Percentiles rank a stretch among this genome's conserved stretches.
These are phyloP conservation scores for Metarhizium rileyi DNA, from an alignment of 2,329 filamentous ascomycete genomes.

Conservation along the genomic window DNA sequence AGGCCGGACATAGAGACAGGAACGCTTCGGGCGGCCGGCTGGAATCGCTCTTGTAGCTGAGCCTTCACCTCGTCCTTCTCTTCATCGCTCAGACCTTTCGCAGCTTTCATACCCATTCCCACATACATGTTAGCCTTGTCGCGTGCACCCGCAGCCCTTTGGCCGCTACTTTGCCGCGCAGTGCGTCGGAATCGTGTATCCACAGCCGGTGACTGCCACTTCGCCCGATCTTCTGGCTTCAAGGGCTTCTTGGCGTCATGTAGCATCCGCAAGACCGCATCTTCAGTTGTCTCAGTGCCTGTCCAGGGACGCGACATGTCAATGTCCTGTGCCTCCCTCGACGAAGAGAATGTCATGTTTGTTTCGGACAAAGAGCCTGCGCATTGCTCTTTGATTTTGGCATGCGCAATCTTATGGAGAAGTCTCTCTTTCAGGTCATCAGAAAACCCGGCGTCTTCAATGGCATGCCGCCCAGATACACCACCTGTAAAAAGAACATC, in stretches of 20 bases:
- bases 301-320: constrained; percentile 66
- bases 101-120: constrained; percentile 33
- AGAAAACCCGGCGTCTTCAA: constrained; percentile 55
- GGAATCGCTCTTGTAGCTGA: constrained; percentile 74
- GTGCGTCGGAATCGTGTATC: constrained; percentile 40
- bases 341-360: constrained; percentile 42
- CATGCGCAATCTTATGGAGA: constrained; percentile 44
- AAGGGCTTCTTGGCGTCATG: constrained; percentile 70
- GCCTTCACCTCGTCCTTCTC: constrained; percentile 63
- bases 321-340: constrained; percentile 47
- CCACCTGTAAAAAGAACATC: constrained; percentile 50
- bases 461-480: constrained; percentile 46
- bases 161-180: constrained; percentile 30
- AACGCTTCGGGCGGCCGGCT: constrained; percentile 59
- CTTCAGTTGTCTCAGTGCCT: constrained; percentile 63
- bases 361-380: constrained; percentile 38
- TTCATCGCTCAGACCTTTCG: constrained; percentile 50
- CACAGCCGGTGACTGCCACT: constrained; percentile 36
- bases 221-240: constrained; percentile 35
- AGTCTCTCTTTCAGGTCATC: constrained; percentile 51
- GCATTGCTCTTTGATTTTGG: constrained; percentile 43
- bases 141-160: constrained; percentile 42
- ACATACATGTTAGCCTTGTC: constrained; percentile 48
- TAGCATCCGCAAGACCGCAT: constrained; percentile 76
- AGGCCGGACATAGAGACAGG: constrained; percentile 72